Percentiles rank a stretch among this genome's conserved stretches.
Evolutionary conservation across 768 basidiomycete species (phyloP).

Genomic region (Candolleomyces eurysporus): DNA sequence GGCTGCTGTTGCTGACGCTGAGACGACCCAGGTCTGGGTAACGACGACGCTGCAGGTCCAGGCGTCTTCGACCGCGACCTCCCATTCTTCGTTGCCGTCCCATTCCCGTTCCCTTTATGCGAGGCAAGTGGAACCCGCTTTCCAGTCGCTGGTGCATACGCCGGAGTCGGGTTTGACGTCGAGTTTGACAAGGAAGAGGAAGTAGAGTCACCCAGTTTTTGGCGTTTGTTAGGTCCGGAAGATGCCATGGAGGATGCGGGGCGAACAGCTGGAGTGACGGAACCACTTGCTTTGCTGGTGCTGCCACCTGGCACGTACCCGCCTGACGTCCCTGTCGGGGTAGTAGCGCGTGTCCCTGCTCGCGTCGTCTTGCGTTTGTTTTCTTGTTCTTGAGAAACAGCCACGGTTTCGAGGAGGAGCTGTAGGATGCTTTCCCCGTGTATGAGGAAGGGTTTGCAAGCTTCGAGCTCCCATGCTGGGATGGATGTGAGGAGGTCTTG

Average conservation of each 20-base stretch:
- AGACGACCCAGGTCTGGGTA: slow-evolving; percentile 27
- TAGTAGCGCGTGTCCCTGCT: slow-evolving; percentile 58
- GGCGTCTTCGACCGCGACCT: neutral
- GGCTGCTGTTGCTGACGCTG: slow-evolving; percentile 20
- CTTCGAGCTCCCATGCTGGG: slow-evolving; percentile 82
- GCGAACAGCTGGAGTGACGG: slow-evolving; percentile 64
- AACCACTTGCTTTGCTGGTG: slow-evolving; percentile 26
- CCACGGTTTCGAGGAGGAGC: slow-evolving; percentile 69
- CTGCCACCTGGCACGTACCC: slow-evolving; percentile 38
- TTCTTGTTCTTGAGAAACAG: slow-evolving; percentile 71
- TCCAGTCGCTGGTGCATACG: neutral
- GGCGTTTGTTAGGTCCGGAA: slow-evolving; percentile 58
- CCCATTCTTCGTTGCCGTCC: neutral
- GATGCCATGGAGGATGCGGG: slow-evolving; percentile 42
- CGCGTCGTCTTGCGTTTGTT: slow-evolving; percentile 57
- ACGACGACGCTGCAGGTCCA: neutral
- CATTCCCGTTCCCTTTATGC: slow-evolving; percentile 28
- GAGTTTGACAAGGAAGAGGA: slow-evolving; percentile 15
- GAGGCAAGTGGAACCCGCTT: slow-evolving; percentile 39
- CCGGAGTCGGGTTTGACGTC: slow-evolving; percentile 16
- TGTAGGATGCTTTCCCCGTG: slow-evolving; percentile 81
- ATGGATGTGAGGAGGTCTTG: slow-evolving; percentile 77
- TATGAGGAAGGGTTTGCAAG: slow-evolving; percentile 75
- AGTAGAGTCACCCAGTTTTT: slow-evolving; percentile 46
- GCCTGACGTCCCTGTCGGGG: slow-evolving; percentile 38